A percentile compares a stretch with the other conserved stretches of the same genome.
phyloP scores from a whole-genome alignment of 2,329 filamentous ascomycete species.

The Fusarium concolor region DNA sequence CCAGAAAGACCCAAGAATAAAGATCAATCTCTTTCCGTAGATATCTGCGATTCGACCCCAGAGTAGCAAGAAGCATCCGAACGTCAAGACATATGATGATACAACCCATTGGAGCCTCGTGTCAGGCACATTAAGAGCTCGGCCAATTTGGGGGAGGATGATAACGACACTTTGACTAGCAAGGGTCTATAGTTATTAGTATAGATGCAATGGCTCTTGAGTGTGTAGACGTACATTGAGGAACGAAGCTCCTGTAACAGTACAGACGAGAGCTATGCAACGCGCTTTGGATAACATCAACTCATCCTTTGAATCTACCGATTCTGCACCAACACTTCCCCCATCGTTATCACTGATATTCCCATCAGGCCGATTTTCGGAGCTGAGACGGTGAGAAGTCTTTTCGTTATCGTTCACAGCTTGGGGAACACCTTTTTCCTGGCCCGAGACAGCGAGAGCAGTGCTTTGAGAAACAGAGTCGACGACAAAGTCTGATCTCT shows the following conservation, averaged over 20 bases:
- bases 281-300: conserved; percentile 61
- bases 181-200: conserved; percentile 38
- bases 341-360: neutral
- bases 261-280: conserved; percentile 66
- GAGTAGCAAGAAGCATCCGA: conserved; percentile 74
- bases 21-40: conserved; percentile 73
- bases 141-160: conserved; percentile 68
- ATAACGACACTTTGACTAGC: conserved; percentile 47
- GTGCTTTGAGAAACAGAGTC: conserved; percentile 7
- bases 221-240: conserved; percentile 58
- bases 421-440: conserved; percentile 5
- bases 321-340: conserved; percentile 27
- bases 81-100: conserved; percentile 73
- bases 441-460: conserved; percentile 3
- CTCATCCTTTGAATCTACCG: conserved; percentile 40
- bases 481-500: conserved; percentile 16
- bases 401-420: conserved; percentile 21
- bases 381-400: conserved; percentile 2
- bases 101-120: conserved; percentile 74
- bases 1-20: conserved; percentile 72
- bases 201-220: neutral
- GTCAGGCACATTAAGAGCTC: conserved; percentile 66
- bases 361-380: neutral
- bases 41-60: conserved; percentile 77
- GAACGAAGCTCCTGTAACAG: conserved; percentile 66